Base-by-base conservation (phyloP, 495 filamentous ascomycete genomes). In the Umbilicaria muhlenbergii region DNA sequence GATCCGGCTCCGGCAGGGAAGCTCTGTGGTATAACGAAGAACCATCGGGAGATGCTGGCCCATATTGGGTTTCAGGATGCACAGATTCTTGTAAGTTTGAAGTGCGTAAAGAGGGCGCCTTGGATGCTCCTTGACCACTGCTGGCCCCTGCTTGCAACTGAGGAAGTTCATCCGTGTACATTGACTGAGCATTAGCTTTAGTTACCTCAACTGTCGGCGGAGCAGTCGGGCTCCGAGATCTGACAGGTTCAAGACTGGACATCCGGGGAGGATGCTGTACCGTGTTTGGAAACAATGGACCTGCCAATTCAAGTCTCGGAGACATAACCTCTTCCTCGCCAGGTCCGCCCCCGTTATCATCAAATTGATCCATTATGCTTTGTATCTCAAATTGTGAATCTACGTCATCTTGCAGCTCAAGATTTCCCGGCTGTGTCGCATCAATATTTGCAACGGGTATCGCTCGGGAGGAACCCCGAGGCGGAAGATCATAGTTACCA, bases 291-390 rank as follows among this genome's bases (percentile, higher is more conserved):
- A 86, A 65, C 39, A 83, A 66, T 39, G 85, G 78, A 28, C 76
- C 79, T 33, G 79, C 78, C 36, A 81, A 67, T 58, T 82, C 83
- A 18, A 89, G 59, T 12, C 78, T 71, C 13, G 87, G 83, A 39
- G 85, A 85, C 79, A 86, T 83, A 47, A 87, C 82, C 58, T 86
- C 81, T 10, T 85, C 74, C 43, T 76, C 71, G 24, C 68, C 77
- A 11, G 71, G 77, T 11, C 75, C 80, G 39, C 75, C 74, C 2
- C 73, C 72, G 15, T 73, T 74, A 50, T 81, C 77, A 51, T 76
- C 75, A 43, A 86, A 86, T 53, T 78, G 71, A 35, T 87, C 87
- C 80, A 98, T 94, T 48, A 98, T 95, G 54, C 71, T 93, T 60
- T 95, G 85, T 39, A 98, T 95, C 57, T 95, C 91, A 1, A 80